phyloP scores from a whole-genome alignment of 2,329 filamentous ascomycete species.

The Colletotrichum tamarilloi region DNA sequence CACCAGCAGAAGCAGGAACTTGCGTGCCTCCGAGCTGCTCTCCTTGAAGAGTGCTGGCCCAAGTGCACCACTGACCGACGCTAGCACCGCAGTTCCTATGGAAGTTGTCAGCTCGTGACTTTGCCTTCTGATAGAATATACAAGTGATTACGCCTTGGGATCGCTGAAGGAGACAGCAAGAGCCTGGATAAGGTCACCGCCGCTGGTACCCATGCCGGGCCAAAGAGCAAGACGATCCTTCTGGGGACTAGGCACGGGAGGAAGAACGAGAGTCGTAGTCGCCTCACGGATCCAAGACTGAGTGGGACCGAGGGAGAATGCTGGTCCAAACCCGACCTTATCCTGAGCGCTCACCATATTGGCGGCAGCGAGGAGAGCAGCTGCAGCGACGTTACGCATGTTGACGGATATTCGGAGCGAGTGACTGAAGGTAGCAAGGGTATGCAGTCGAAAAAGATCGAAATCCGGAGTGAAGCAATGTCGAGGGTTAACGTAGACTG shows the following conservation, averaged over 20 bases:
- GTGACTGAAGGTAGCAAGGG: background rate
- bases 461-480: background rate
- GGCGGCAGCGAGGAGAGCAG: background rate
- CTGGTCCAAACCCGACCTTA: slow-evolving; percentile 2
- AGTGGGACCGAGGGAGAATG: slow-evolving; percentile 4
- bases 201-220: slow-evolving; percentile 14
- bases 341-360: slow-evolving; percentile 9
- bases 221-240: slow-evolving; percentile 13
- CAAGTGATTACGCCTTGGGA: background rate
- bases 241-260: background rate
- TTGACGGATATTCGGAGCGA: background rate
- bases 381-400: background rate
- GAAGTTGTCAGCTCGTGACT: background rate
- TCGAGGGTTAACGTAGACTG: background rate
- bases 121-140: background rate
- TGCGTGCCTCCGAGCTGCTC: slow-evolving; percentile 9
- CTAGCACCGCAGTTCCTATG: slow-evolving; percentile 4
- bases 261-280: slow-evolving; percentile 11
- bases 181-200: slow-evolving; percentile 10
- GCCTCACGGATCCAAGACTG: slow-evolving; percentile 6
- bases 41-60: slow-evolving; percentile 15
- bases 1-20: background rate
- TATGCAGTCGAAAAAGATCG: background rate
- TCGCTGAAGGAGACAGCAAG: slow-evolving; percentile 10
- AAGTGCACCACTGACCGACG: slow-evolving; percentile 12